These are phyloP conservation scores for Trametes villosa DNA, from an alignment of 768 basidiomycete genomes.

Conservation along the genomic window DNA sequence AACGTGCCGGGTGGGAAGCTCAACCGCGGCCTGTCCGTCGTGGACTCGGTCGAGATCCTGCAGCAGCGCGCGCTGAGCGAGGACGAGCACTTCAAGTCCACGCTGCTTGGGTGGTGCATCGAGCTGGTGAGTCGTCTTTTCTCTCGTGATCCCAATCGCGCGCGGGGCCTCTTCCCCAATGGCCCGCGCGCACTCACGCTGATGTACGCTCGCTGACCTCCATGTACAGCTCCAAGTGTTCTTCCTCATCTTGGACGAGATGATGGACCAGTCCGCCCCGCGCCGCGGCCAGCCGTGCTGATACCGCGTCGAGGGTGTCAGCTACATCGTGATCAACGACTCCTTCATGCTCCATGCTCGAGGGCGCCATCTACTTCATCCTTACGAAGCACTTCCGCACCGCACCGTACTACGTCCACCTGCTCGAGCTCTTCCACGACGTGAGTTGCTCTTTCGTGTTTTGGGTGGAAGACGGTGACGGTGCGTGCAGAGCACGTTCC, in stretches of 20 bases:
- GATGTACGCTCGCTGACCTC: not conserved
- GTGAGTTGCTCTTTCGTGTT: conserved; percentile 39
- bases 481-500: conserved; percentile 59
- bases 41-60: conserved; percentile 90
- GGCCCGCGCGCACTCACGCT: not conserved
- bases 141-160: conserved; percentile 40
- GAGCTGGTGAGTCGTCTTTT: conserved; percentile 66
- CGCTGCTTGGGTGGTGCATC: conserved; percentile 92
- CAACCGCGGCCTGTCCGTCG: conserved; percentile 95
- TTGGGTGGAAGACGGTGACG: not conserved
- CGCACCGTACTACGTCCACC: conserved; percentile 82
- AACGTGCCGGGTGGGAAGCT: conserved; percentile 98
- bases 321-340: conserved; percentile 93
- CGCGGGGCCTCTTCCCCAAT: not conserved
- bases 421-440: conserved; percentile 92
- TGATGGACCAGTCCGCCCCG: conserved; percentile 95
- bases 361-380: conserved; percentile 89
- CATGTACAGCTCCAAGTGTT: conserved; percentile 87
- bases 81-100: conserved; percentile 87
- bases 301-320: conserved; percentile 74
- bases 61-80: conserved; percentile 71
- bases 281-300: conserved; percentile 95
- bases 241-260: conserved; percentile 96
- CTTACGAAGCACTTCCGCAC: conserved; percentile 84
- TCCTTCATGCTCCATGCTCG: conserved; percentile 97